Evolutionary conservation across 805 yeast species (phyloP).

Genomic region (Helenozyma rhizophorensis): DNA sequence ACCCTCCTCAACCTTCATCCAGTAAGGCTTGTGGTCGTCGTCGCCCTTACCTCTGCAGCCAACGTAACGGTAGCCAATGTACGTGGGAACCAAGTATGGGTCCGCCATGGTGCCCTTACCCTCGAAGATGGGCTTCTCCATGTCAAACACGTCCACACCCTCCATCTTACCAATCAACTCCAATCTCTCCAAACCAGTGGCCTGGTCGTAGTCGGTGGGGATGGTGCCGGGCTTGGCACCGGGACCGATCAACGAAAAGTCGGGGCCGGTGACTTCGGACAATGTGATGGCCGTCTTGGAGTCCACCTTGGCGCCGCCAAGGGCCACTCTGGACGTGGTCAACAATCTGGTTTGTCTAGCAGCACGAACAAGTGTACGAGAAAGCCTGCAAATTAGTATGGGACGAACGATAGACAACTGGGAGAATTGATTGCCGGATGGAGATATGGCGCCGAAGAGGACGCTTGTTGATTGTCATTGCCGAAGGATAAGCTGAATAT

Average conservation of each 20-base stretch:
- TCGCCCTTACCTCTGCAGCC: conserved; percentile 98
- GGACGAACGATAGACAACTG: no score
- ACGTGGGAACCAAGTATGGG: conserved; percentile 86
- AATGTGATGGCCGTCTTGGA: conserved; percentile 61
- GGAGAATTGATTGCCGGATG: no score
- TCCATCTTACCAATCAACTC: conserved; percentile 91
- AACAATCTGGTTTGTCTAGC: conserved; percentile 35
- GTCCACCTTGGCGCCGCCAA: conserved; percentile 26
- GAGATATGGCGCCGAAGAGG: no score
- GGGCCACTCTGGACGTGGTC: conserved; percentile 26
- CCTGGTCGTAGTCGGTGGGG: conserved; percentile 93
- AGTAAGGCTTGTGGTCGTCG: conserved; percentile 83
- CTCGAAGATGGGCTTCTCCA: conserved; percentile 79
- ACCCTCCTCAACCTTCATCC: conserved; percentile 84
- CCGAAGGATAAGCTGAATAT: neutral
- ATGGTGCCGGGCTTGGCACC: conserved; percentile 85
- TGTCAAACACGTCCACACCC: conserved; percentile 92
- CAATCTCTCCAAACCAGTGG: conserved; percentile 97
- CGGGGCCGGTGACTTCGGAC: conserved; percentile 73
- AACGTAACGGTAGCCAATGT: conserved; percentile 88
- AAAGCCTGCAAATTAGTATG: conserved; percentile 26
- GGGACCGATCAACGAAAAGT: conserved; percentile 74
- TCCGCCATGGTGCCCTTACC: conserved; percentile 88
- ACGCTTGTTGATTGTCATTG: neutral
- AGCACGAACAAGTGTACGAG: conserved; percentile 34